These are phyloP conservation scores for Ustanciosporium gigantosporum DNA, from an alignment of 1,284 basidiomycete genomes.

Conservation along the genomic window DNA sequence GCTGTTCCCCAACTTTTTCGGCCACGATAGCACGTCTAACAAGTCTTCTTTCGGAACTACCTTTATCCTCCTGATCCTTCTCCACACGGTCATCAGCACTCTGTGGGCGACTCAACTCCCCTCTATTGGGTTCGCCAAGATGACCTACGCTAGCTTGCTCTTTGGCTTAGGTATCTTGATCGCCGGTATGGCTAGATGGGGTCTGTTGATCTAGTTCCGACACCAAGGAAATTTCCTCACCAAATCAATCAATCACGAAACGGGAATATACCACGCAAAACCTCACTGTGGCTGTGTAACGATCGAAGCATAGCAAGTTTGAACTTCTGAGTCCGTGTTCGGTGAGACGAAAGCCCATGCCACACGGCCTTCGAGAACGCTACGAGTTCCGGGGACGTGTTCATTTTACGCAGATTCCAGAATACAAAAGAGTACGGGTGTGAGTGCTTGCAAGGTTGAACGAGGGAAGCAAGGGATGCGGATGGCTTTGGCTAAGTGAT, in stretches of 20 bases:
- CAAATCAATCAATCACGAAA: too few relatives aligned
- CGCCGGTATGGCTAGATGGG: slow-evolving; percentile 49
- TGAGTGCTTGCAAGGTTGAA: neutral
- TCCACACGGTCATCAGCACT: slow-evolving; percentile 45
- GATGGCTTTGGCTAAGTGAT: too few relatives aligned
- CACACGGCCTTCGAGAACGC: too few relatives aligned
- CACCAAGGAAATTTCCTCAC: too few relatives aligned
- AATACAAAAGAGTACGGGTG: neutral
- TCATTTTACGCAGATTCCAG: too few relatives aligned
- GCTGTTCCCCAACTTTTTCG: slow-evolving; percentile 33
- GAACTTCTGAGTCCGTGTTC: too few relatives aligned
- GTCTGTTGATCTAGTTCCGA: slow-evolving; percentile 31
- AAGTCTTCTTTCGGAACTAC: slow-evolving; percentile 37
- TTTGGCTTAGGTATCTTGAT: slow-evolving; percentile 49
- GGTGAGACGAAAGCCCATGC: too few relatives aligned
- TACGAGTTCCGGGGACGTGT: too few relatives aligned
- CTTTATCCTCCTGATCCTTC: slow-evolving; percentile 26
- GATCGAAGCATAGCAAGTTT: too few relatives aligned
- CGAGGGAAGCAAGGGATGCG: neutral
- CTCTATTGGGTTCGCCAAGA: slow-evolving; percentile 41
- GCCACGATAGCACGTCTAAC: too few relatives aligned
- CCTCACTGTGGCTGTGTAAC: too few relatives aligned
- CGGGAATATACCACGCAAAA: neutral
- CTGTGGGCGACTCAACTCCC: slow-evolving; percentile 50
- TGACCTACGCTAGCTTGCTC: slow-evolving; percentile 49